These are phyloP conservation scores for Lanmaoa pseudosensibilis DNA, from an alignment of 768 basidiomycete species.

Conservation along the genomic window DNA sequence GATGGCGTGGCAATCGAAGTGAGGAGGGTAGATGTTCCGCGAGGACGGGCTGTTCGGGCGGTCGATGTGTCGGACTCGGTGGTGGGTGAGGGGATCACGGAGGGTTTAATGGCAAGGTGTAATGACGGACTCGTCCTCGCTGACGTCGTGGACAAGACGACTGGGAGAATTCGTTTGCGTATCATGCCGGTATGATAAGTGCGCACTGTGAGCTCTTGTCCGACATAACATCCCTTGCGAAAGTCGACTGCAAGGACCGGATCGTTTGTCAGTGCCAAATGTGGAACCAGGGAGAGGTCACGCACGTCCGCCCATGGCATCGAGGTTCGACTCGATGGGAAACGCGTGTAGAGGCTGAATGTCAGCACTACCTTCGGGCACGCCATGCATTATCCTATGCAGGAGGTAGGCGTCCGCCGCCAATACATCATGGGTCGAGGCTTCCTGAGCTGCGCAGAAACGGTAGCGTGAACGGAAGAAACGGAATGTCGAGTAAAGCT, in stretches of 20 bases:
- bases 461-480: constrained; percentile 1
- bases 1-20: constrained; percentile 43
- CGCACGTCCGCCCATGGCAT: constrained; percentile 91
- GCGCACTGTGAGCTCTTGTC: constrained; percentile 94
- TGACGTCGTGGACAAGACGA: constrained; percentile 47
- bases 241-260: constrained; percentile 72
- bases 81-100: constrained; percentile 1
- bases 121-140: constrained; percentile 14
- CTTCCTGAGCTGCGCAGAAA: constrained; percentile 47
- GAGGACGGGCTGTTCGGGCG: constrained; percentile 50
- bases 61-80: constrained; percentile 31
- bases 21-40: constrained; percentile 76
- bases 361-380: constrained; percentile 84
- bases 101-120: constrained; percentile 30
- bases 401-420: constrained; percentile 61
- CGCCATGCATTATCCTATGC: constrained; percentile 78
- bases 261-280: not conserved
- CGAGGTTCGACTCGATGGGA: constrained; percentile 93
- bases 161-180: constrained; percentile 86
- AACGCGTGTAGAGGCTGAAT: constrained; percentile 76
- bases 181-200: constrained; percentile 94
- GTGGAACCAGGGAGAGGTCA: constrained; percentile 11
- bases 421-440: constrained; percentile 54
- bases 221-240: constrained; percentile 96
- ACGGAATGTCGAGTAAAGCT: not conserved